phyloP scores from a whole-genome alignment of 352 stramenopile genomes.

The Ophiocytium majus region DNA sequence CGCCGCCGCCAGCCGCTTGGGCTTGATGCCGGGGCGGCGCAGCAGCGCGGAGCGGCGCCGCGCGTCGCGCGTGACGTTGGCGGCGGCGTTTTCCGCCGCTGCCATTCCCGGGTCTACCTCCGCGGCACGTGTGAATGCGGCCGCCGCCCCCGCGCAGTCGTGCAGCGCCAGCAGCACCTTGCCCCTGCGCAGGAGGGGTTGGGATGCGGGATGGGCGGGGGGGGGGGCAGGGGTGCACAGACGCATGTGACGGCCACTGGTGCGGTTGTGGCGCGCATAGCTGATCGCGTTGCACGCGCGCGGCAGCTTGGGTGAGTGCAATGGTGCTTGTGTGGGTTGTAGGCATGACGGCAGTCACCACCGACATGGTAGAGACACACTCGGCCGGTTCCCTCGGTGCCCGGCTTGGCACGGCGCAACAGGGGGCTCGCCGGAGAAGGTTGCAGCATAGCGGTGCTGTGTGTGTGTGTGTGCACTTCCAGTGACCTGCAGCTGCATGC shows the following conservation, averaged over 20 bases:
- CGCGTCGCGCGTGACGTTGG: conserved; percentile 17
- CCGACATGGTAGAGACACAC: not conserved
- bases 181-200: not conserved
- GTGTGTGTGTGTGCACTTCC: too few relatives aligned
- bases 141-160: conserved; percentile 31
- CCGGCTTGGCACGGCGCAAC: too few relatives aligned
- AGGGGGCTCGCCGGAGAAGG: too few relatives aligned
- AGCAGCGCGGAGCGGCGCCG: conserved; percentile 13
- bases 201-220: not conserved
- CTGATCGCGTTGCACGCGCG: not conserved
- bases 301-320: too few relatives aligned
- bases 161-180: conserved; percentile 41
- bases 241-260: not conserved
- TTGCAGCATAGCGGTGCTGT: too few relatives aligned
- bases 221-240: not conserved
- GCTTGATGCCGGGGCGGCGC: conserved; percentile 25
- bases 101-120: conserved; percentile 30
- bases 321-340: not conserved
- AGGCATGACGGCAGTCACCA: not conserved
- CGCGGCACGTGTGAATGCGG: conserved; percentile 29
- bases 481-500: too few relatives aligned
- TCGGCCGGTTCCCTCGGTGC: too few relatives aligned
- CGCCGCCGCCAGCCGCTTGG: conserved; percentile 29
- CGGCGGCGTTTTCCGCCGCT: conserved; percentile 5
- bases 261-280: not conserved